These are phyloP conservation scores for Fomitiporia mediterranea DNA, from an alignment of 1,284 basidiomycete species.

Conservation along the genomic window DNA sequence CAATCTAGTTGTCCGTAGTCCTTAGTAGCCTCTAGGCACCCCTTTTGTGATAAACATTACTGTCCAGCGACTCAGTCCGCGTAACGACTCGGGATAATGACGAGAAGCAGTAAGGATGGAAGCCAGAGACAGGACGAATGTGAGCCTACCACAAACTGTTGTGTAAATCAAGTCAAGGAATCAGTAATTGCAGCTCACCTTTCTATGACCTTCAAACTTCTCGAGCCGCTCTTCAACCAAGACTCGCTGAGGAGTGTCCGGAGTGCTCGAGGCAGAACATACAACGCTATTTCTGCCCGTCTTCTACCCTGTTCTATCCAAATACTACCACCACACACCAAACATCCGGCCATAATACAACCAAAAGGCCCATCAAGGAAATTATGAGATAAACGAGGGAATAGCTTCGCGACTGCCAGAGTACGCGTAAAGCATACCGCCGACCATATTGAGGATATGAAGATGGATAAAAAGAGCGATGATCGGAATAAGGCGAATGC, in stretches of 20 bases:
- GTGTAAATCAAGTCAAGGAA: slow-evolving; percentile 25
- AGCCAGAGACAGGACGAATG: slow-evolving; percentile 59
- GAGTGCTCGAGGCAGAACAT: slow-evolving; percentile 67
- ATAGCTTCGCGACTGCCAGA: slow-evolving; percentile 51
- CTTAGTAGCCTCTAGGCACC: slow-evolving; percentile 27
- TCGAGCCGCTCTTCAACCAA: slow-evolving; percentile 44
- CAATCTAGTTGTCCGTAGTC: not conserved
- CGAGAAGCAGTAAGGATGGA: slow-evolving; percentile 58
- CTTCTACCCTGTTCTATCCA: slow-evolving; percentile 67
- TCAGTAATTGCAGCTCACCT: slow-evolving; percentile 36
- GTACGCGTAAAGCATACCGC: slow-evolving; percentile 65
- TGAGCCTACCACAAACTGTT: slow-evolving; percentile 29
- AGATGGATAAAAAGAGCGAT: slow-evolving; percentile 65
- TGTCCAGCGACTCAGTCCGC: slow-evolving; percentile 69
- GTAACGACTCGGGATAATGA: slow-evolving; percentile 55
- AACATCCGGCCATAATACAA: slow-evolving; percentile 58
- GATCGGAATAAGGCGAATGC: slow-evolving; percentile 53
- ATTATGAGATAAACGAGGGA: slow-evolving; percentile 65
- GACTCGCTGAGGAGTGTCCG: slow-evolving; percentile 51
- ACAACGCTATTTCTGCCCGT: slow-evolving; percentile 72
- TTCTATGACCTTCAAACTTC: slow-evolving; percentile 42
- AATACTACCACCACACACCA: slow-evolving; percentile 69
- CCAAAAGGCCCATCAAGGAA: slow-evolving; percentile 73
- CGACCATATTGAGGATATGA: slow-evolving; percentile 66
- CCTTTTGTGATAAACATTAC: slow-evolving; percentile 61